Base-by-base conservation (phyloP, 805 yeast species). In the Hanseniaspora thailandica region DNA sequence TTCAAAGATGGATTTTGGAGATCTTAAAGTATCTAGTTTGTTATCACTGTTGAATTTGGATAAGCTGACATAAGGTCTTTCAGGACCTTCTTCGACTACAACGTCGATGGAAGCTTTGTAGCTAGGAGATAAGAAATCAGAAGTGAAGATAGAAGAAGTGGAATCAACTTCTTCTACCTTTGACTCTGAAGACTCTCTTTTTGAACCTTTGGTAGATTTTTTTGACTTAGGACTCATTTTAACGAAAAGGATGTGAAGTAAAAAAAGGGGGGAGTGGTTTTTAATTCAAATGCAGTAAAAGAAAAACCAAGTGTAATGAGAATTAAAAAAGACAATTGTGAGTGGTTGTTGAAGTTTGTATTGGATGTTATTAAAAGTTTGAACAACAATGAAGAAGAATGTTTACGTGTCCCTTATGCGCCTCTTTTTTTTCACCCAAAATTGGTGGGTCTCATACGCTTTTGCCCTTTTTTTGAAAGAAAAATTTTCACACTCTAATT, bases 31-130 rank as follows among this genome's bases (percentile, higher is more conserved):
- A 20, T 69, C 57, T 23, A 76, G 61, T 7, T 66, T 59, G 1
- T 66, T 65, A 5, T 30, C 47, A 4, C 20, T 30, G 15, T 31
- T 35, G 31, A 43, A 22, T 22, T 50, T 40, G 1, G 78, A 66
- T 4, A 84, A 76, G 8, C 73, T 73, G 20, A 84, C 71, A 63
- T 69, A 84, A 7, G 76, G 72, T 60, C 90, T 75, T 39, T 64
- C 59, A 4, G 68, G 68, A 44, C 88, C 89, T 44, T 76, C 61
- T 55, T 68, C 71, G 52, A 72, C 62, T 28, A 72, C 70, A 45
- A 78, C 66, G 53, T 77, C 81, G 5, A 74, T 62, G 15, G 71
- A 71, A 5, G 74, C 70, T 52, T 71, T 73, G 6, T 35, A 48
- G 3, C 40, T 40, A n/a, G 45, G 39, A 9, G 46, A 43, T 26